Percentiles rank a stretch among this genome's conserved stretches.
phyloP scores from a whole-genome alignment of 73 alveolate species.

The Vitrella brassicaformis region DNA sequence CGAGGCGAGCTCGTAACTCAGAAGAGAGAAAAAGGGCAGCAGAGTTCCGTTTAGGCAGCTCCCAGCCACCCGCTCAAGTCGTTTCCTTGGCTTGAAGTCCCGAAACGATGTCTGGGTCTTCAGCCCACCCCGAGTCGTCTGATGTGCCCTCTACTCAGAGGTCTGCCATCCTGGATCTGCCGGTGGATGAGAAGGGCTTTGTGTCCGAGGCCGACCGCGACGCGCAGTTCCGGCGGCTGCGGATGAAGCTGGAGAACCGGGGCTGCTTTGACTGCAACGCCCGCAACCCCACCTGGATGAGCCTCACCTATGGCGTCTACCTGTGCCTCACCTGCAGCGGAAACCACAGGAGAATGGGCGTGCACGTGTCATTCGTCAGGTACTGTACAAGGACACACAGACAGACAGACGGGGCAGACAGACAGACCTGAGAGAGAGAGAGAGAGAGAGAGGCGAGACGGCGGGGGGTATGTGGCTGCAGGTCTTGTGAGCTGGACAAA shows the following conservation, averaged over 20 bases:
- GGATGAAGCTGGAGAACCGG: conserved; percentile 15
- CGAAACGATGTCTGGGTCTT: no score
- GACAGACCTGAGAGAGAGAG: not conserved
- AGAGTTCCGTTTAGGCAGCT: no score
- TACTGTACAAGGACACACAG: no score
- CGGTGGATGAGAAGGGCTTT: not conserved
- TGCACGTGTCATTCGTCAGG: conserved; percentile 60
- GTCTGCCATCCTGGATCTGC: not conserved
- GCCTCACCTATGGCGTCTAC: conserved; percentile 69
- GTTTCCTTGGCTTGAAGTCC: no score
- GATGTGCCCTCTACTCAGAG: no score
- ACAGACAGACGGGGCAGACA: no score
- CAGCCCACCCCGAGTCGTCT: no score
- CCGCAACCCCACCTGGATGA: conserved; percentile 73
- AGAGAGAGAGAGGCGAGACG: not conserved
- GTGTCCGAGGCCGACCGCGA: not conserved
- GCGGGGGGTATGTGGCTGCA: not conserved
- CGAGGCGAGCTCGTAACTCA: no score
- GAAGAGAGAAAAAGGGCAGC: no score
- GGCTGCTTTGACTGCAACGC: conserved; percentile 74
- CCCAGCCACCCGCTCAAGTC: no score
- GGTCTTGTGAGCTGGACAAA: not conserved
- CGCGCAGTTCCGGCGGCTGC: not conserved
- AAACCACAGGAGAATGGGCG: conserved; percentile 69
- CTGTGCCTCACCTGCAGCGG: conserved; percentile 84